phyloP scores from a whole-genome alignment of 129 eudicot species.

The Heracleum sosnowskyi region DNA sequence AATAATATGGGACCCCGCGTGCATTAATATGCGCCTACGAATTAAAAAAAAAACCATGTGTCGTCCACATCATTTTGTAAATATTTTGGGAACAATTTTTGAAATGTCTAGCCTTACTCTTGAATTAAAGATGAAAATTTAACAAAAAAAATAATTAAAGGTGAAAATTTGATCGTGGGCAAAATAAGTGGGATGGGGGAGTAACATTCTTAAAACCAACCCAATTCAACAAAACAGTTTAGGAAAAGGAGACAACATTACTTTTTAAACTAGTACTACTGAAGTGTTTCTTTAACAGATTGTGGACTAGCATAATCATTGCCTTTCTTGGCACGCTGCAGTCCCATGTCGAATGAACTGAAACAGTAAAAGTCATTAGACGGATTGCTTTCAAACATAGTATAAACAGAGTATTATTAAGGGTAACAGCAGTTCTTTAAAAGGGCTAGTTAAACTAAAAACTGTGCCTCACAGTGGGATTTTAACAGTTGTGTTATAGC shows the following conservation, averaged over 20 bases:
- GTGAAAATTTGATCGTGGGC: too few relatives aligned
- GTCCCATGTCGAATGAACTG: slow-evolving; percentile 81
- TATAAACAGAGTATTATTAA: not conserved
- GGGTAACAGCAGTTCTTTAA: not conserved
- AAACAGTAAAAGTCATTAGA: slow-evolving; percentile 3
- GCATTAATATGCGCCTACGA: too few relatives aligned
- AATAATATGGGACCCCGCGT: too few relatives aligned
- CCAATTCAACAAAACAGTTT: too few relatives aligned
- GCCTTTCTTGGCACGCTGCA: slow-evolving; percentile 61
- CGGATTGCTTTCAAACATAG: not conserved
- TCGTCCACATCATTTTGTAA: too few relatives aligned
- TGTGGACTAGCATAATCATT: slow-evolving; percentile 39
- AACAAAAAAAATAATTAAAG: too few relatives aligned
- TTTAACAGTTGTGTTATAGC: slow-evolving; percentile 66
- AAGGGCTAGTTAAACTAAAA: not conserved
- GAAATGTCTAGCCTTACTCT: too few relatives aligned
- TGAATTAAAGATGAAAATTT: too few relatives aligned
- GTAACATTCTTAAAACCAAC: too few relatives aligned
- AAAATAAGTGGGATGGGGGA: too few relatives aligned
- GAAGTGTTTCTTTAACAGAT: slow-evolving; percentile 52
- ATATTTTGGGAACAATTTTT: too few relatives aligned
- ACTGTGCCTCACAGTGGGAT: slow-evolving; percentile 54
- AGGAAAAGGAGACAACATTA: not conserved
- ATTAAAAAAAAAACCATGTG: too few relatives aligned
- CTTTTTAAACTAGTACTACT: slow-evolving; percentile 22